Conservation (phyloP, 176 grass and related monocot genomes). For the Alloteropsis semialata region DNA sequence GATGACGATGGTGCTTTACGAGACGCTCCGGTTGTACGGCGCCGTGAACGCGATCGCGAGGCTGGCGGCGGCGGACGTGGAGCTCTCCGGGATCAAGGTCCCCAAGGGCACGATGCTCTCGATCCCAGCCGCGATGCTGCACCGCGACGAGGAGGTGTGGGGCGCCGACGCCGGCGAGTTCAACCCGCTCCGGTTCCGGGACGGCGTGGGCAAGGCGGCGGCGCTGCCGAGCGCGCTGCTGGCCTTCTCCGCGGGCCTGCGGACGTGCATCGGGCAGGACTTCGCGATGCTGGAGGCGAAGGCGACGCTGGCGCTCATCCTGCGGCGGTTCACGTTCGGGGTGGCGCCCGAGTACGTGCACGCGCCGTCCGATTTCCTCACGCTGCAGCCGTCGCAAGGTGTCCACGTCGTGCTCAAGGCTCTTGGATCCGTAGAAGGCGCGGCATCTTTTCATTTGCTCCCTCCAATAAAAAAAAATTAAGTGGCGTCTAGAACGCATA, state of each 20-base stretch:
- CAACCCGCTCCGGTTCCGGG: conserved; percentile 54
- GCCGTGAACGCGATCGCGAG: background rate
- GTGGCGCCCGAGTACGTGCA: conserved; percentile 57
- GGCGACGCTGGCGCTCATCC: conserved; percentile 29
- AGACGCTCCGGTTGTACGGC: conserved; percentile 52
- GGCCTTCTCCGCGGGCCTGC: conserved; percentile 40
- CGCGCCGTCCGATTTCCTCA: conserved; percentile 37
- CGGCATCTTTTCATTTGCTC: too few species aligned
- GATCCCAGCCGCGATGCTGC: conserved; percentile 44
- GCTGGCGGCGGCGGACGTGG: conserved; percentile 6
- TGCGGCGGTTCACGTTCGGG: conserved; percentile 45
- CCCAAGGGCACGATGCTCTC: conserved; percentile 22
- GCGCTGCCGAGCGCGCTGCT: conserved; percentile 50
- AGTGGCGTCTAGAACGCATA: too few species aligned
- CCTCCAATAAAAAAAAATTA: too few species aligned
- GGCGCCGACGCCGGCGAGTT: conserved; percentile 42
- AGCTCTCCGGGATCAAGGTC: conserved; percentile 31
- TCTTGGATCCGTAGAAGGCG: background rate
- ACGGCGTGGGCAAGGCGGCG: conserved; percentile 37
- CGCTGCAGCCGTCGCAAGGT: conserved; percentile 29
- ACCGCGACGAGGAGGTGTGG: conserved; percentile 55
- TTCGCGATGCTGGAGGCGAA: conserved; percentile 63
- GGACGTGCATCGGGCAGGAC: conserved; percentile 56
- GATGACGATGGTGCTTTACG: conserved; percentile 58
- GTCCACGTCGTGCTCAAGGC: background rate